Conservation (phyloP, 1,139 yeast genomes). For the Taphrina flavorubra region DNA sequence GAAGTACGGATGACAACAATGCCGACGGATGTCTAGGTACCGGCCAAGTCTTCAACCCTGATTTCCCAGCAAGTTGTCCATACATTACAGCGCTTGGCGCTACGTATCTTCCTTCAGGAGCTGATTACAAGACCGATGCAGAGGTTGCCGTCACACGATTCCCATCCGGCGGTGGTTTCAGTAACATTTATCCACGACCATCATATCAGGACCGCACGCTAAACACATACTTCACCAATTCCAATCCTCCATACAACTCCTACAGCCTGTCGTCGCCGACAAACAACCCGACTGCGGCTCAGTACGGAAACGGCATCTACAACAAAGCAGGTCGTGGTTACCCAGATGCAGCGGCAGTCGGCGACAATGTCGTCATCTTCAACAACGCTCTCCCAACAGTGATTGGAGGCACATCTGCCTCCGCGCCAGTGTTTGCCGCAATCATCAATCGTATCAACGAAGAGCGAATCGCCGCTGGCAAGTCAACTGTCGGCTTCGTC, state of each 20-base stretch:
- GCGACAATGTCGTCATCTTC: conserved; percentile 24
- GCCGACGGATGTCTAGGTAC: conserved; percentile 4
- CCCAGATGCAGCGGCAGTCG: conserved; percentile 31
- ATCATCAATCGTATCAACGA: conserved; percentile 24
- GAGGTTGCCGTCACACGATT: conserved; percentile 7
- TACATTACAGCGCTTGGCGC: conserved; percentile 32
- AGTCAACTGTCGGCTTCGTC: conserved; percentile 25
- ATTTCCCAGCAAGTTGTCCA: conserved; percentile 34
- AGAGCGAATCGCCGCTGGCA: conserved; percentile 14
- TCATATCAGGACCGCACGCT: conserved; percentile 24
- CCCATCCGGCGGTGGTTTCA: conserved; percentile 33
- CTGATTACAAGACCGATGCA: conserved; percentile 5
- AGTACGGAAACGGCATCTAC: conserved; percentile 16
- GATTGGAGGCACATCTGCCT: conserved; percentile 30
- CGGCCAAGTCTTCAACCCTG: conserved; percentile 18
- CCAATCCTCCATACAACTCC: conserved; percentile 10
- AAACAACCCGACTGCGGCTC: conserved; percentile 18
- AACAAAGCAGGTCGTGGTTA: conserved; percentile 16
- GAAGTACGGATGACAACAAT: not conserved
- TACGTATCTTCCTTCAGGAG: conserved; percentile 8
- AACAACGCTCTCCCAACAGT: conserved; percentile 8
- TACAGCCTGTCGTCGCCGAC: conserved; percentile 7
- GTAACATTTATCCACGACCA: conserved; percentile 10
- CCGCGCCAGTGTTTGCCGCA: conserved; percentile 26
- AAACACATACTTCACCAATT: conserved; percentile 6